Conservation (phyloP, 1,284 basidiomycete genomes). For the Cutaneotrichosporon sp. region DNA sequence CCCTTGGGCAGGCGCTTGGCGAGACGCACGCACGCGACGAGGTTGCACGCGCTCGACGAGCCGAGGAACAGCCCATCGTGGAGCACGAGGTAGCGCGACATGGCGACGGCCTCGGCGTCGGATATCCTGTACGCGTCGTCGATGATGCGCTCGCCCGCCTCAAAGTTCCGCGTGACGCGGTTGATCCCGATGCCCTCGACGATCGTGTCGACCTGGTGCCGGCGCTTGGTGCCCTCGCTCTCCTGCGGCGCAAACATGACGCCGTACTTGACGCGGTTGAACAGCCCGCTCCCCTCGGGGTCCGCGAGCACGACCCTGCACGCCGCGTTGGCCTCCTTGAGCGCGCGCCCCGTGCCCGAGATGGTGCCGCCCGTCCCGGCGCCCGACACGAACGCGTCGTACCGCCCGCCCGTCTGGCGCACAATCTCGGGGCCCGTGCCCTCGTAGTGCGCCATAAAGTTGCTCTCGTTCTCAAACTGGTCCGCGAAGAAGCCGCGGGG, state of each 20-base stretch:
- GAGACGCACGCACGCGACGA: conserved; percentile 82
- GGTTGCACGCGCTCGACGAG: conserved; percentile 93
- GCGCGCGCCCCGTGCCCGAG: conserved; percentile 76
- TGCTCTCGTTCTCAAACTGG: conserved; percentile 92
- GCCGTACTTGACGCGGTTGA: conserved; percentile 90
- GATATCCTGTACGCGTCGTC: conserved; percentile 86
- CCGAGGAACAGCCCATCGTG: conserved; percentile 94
- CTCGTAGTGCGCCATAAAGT: conserved; percentile 83
- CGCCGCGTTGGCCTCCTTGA: conserved; percentile 60
- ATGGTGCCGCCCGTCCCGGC: conserved; percentile 96
- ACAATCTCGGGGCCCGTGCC: conserved; percentile 96
- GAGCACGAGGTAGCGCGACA: conserved; percentile 84
- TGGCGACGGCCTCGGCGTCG: conserved; percentile 85
- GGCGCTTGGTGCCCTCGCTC: conserved; percentile 88
- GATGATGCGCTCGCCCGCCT: conserved; percentile 74
- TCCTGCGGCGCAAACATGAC: conserved; percentile 94
- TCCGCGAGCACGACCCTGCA: conserved; percentile 80
- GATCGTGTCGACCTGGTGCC: conserved; percentile 78
- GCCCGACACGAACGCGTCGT: conserved; percentile 91
- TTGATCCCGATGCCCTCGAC: conserved; percentile 67
- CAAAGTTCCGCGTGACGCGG: conserved; percentile 74
- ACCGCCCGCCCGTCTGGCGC: conserved; percentile 79
- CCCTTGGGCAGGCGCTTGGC: conserved; percentile 64
- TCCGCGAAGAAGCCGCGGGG: conserved; percentile 71
- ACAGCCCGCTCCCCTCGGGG: conserved; percentile 88